Evolutionary conservation across 768 basidiomycete genomes (phyloP).

Genomic region (Suillus decipiens): DNA sequence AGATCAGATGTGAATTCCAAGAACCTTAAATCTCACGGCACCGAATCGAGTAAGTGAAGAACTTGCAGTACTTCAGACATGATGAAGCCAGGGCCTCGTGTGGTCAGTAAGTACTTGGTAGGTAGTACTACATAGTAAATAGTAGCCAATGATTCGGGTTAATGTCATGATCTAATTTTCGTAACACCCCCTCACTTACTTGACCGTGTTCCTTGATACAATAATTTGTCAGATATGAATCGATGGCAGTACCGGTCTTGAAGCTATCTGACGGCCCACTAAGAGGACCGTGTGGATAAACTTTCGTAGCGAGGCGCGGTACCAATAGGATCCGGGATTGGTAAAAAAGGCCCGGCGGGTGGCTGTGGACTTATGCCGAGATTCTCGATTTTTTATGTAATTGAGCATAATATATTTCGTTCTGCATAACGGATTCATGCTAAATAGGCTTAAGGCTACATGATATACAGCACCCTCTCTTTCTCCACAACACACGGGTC

Average conservation of each 20-base stretch:
- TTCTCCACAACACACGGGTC: slow-evolving; percentile 8
- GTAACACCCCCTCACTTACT: slow-evolving; percentile 1
- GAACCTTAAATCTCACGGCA: neutral
- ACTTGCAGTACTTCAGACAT: neutral
- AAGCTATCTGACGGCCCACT: too few species aligned
- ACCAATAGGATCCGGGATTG: neutral
- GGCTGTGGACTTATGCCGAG: neutral
- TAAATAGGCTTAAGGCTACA: slow-evolving; percentile 28
- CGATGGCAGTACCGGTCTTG: neutral
- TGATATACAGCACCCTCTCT: slow-evolving; percentile 10
- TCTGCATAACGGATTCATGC: slow-evolving; percentile 7
- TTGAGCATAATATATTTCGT: neutral
- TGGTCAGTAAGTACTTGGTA: too few species aligned
- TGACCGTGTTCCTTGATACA: slow-evolving; percentile 11
- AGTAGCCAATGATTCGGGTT: neutral
- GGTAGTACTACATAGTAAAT: too few species aligned
- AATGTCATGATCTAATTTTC: slow-evolving; percentile 1
- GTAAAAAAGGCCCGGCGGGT: neutral
- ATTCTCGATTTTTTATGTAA: slow-evolving; percentile 6
- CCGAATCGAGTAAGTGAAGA: neutral
- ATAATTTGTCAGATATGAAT: neutral
- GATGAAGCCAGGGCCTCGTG: too few species aligned
- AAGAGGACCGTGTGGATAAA: neutral
- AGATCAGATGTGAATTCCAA: neutral
- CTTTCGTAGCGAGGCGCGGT: neutral